Conservation (phyloP, 2,329 filamentous ascomycete species). For the Alternaria sp. region DNA sequence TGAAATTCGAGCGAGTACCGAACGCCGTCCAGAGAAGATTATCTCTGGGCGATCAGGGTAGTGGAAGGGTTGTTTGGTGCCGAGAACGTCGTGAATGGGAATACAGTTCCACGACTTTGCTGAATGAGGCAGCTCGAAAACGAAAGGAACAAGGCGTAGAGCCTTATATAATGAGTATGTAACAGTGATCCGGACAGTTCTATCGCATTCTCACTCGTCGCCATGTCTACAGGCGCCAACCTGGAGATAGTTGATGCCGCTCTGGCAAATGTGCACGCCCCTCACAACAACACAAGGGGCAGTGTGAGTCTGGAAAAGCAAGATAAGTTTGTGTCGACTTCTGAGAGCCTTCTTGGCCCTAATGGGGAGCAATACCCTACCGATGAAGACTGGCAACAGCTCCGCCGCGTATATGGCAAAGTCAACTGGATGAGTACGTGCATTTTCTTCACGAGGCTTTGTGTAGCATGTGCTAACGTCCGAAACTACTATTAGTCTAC, state of each 20-base stretch:
- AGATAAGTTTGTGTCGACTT: conserved; percentile 8
- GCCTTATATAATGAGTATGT: conserved; percentile 9
- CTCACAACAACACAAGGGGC: conserved; percentile 14
- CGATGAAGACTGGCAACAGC: conserved; percentile 38
- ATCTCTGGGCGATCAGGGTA: conserved; percentile 18
- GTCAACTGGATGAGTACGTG: conserved; percentile 36
- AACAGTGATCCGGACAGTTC: background rate
- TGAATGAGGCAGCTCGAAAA: conserved; percentile 30
- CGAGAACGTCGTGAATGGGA: conserved; percentile 13
- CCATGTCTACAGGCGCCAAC: conserved; percentile 30
- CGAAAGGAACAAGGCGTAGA: background rate
- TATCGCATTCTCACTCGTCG: background rate
- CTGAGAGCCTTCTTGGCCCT: conserved; percentile 24
- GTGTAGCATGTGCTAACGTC: background rate
- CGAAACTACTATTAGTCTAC: conserved; percentile 19
- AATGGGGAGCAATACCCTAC: conserved; percentile 41
- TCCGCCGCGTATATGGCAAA: conserved; percentile 45
- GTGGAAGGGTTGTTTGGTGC: conserved; percentile 15
- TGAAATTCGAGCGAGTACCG: conserved; percentile 3
- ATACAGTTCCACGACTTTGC: conserved; percentile 14
- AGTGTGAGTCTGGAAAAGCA: conserved; percentile 22
- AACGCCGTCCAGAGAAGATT: conserved; percentile 3
- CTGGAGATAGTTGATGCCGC: conserved; percentile 30
- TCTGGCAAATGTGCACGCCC: conserved; percentile 17
- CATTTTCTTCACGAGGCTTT: background rate